Base-by-base conservation (phyloP, 768 basidiomycete species). In the Solioccasus polychromus region DNA sequence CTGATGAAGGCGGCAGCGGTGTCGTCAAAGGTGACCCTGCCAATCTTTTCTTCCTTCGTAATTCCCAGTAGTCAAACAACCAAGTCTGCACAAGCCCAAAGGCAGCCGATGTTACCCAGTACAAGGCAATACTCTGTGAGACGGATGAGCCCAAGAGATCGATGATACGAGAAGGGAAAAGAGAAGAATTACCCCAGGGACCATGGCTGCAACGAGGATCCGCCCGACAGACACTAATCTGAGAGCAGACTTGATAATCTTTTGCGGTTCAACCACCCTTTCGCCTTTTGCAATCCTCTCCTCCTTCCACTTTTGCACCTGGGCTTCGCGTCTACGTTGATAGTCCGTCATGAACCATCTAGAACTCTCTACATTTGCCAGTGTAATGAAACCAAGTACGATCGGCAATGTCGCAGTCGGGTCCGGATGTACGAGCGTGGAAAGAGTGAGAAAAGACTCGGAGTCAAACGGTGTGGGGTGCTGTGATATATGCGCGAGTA, bases 301-400 rank as follows among this genome's bases (percentile, higher is more conserved):
- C 29, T 73, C 75, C 39, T 70, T 75, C 58, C 71, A 68, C 47
- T 75, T 69, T 50, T 78, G 73, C 25, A 75, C 69, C 29, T 68
- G 64, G 43, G 71, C 71, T 44, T 75, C 68, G 32, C 75, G 76
- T 56, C 77, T 73, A 30, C 71, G 73, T 51, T 80, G 78, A 14
- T 74, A 76, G 4, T 80, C 72, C 25, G 74, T 78, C 68, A 82
- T 71, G 48, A 89, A 76, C 88, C 85, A 89, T 31, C 77, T 77
- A 28, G 81, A 77, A 8, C 84, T 81, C 58, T 92, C 89, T 10
- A 88, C 83, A 51, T 89, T 90, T 2, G 83, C 84, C 71, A 91
- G 72, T 9, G 85, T 88, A 31, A 88, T 61, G 36, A 90, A 62
- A 7, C 89, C 89, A 18, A 90, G 71, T 3, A 77, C 67, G 40